These are phyloP conservation scores for Harringtonia aguacate DNA, from an alignment of 2,329 filamentous ascomycete genomes.

Conservation along the genomic window DNA sequence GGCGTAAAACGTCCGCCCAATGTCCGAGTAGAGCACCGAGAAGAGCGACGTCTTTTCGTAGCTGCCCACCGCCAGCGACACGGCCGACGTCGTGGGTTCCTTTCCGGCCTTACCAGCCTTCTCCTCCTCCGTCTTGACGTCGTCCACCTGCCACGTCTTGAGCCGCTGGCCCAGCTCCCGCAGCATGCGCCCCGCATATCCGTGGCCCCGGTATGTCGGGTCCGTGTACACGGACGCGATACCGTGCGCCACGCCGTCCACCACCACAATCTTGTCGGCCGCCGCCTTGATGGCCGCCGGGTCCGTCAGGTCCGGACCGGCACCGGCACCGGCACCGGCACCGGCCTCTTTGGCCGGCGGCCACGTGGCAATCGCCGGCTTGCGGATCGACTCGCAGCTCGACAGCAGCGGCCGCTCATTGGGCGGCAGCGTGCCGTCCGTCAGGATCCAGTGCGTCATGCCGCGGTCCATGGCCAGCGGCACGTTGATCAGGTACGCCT, in stretches of 20 bases:
- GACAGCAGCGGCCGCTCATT: constrained; percentile 44
- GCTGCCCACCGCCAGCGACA: constrained; percentile 15
- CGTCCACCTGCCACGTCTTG: constrained; percentile 22
- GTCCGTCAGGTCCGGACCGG: no score
- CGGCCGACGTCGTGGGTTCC: constrained; percentile 1
- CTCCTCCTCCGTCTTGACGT: constrained; percentile 5
- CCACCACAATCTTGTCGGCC: constrained; percentile 1
- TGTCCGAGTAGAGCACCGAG: constrained; percentile 77
- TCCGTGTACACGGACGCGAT: constrained; percentile 73
- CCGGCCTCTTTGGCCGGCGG: no score
- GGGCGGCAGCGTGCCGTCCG: constrained; percentile 27
- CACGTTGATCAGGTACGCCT: constrained; percentile 44
- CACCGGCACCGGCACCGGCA: background rate
- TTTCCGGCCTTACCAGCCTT: no score
- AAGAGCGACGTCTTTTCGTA: constrained; percentile 46
- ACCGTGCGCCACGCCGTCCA: constrained; percentile 57
- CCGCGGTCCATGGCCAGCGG: constrained; percentile 48
- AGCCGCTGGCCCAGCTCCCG: constrained; percentile 44
- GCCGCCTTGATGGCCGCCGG: background rate
- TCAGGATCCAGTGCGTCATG: constrained; percentile 54
- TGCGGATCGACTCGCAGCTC: constrained; percentile 53
- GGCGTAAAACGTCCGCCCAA: constrained; percentile 75
- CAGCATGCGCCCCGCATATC: constrained; percentile 73
- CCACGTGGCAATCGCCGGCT: constrained; percentile 32
- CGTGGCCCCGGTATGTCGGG: constrained; percentile 53